Conservation (phyloP, 305 asterid genomes). For the Fraxinus velutina region DNA sequence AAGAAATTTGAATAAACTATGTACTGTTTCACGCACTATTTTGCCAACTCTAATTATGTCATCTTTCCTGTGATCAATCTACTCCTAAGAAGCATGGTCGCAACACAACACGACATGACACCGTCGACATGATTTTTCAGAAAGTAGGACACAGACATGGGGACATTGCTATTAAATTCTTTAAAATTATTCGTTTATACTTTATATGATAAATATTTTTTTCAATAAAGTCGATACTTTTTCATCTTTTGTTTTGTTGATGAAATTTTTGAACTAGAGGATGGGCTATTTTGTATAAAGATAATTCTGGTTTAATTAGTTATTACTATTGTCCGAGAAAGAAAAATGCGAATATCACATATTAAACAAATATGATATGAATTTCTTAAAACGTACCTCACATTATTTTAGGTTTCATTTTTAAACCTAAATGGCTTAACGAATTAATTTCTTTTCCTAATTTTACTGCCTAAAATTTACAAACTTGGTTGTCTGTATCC, state of each 20-base stretch:
- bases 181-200: background rate
- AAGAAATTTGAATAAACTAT: background rate
- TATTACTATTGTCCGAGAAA: background rate
- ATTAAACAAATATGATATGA: background rate
- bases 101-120: background rate
- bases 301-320: background rate
- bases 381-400: background rate
- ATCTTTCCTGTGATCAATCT: background rate
- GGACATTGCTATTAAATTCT: background rate
- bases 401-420: background rate
- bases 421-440: background rate
- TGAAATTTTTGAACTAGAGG: background rate
- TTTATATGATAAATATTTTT: background rate
- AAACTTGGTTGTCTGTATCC: background rate
- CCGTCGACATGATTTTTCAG: background rate
- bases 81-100: background rate
- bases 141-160: background rate
- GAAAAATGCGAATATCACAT: background rate
- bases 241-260: background rate
- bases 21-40: background rate
- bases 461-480: background rate
- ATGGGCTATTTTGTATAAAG: background rate
- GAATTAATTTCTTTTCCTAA: background rate
- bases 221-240: background rate
- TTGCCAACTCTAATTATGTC: background rate